A percentile compares a stretch with the other conserved stretches of the same genome.
These are phyloP conservation scores for Meyerozyma smithsonii DNA, from an alignment of 1,139 yeast genomes.

Conservation along the genomic window DNA sequence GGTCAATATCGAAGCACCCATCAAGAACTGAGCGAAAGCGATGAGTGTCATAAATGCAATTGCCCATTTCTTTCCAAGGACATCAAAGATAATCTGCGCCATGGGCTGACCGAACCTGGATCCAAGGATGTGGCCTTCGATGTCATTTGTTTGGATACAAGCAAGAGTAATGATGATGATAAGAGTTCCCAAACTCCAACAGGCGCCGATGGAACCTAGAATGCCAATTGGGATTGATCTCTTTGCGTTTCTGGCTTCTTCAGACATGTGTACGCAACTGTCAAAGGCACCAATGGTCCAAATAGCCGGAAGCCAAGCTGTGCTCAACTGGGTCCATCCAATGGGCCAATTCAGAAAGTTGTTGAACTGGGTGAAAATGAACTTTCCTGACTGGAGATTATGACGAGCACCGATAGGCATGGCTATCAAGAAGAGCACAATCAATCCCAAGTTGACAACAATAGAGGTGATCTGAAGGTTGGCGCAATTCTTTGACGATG, in stretches of 20 bases:
- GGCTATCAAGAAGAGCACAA: slow-evolving; percentile 60
- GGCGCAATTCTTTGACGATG: slow-evolving; percentile 48
- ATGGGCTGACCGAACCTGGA: slow-evolving; percentile 50
- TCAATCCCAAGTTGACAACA: slow-evolving; percentile 47
- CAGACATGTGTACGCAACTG: slow-evolving; percentile 68
- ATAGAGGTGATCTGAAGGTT: slow-evolving; percentile 58
- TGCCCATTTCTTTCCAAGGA: slow-evolving; percentile 69
- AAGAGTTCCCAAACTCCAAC: slow-evolving; percentile 59
- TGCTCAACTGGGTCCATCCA: slow-evolving; percentile 51
- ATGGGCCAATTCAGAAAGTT: slow-evolving; percentile 55
- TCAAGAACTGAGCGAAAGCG: slow-evolving; percentile 57
- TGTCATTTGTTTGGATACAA: slow-evolving; percentile 48
- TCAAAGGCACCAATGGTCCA: slow-evolving; percentile 71
- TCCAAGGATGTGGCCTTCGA: slow-evolving; percentile 31
- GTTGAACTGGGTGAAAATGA: slow-evolving; percentile 46
- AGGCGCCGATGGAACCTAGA: slow-evolving; percentile 47
- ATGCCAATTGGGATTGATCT: slow-evolving; percentile 68
- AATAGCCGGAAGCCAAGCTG: slow-evolving; percentile 59
- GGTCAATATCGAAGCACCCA: slow-evolving; percentile 56
- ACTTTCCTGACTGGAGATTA: slow-evolving; percentile 12
- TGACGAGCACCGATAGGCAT: slow-evolving; percentile 50
- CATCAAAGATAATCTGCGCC: slow-evolving; percentile 64
- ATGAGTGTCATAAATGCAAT: slow-evolving; percentile 58
- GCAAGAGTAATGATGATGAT: slow-evolving; percentile 53
- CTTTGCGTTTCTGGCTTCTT: slow-evolving; percentile 65